phyloP scores from a whole-genome alignment of 139 green algal species.

The Haematococcus lacustris region DNA sequence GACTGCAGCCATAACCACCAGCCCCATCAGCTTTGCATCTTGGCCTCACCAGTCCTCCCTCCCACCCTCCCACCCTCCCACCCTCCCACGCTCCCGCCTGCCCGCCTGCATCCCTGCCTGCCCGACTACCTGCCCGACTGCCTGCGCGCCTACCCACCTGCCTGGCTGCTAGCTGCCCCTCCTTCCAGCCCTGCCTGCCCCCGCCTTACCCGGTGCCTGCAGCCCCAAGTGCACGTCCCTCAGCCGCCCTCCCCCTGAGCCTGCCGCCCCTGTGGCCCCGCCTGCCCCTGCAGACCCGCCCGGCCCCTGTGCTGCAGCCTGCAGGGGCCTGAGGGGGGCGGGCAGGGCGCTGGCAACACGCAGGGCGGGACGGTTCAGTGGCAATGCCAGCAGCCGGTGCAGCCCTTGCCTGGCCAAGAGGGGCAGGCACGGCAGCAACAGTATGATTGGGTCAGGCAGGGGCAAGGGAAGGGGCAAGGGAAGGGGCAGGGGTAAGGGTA shows the following conservation, averaged over 20 bases:
- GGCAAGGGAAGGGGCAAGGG: too few relatives aligned
- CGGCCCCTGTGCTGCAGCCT: neutral
- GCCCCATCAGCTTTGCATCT: neutral
- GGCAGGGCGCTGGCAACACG: conserved; percentile 49
- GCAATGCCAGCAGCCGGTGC: conserved; percentile 63
- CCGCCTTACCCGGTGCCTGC: conserved; percentile 21
- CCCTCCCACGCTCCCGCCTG: too few relatives aligned
- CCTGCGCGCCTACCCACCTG: too few relatives aligned
- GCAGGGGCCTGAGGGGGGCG: neutral
- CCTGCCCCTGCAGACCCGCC: too few relatives aligned
- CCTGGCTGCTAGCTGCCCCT: neutral
- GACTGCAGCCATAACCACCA: neutral
- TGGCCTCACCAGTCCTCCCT: neutral
- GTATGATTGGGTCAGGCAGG: too few relatives aligned
- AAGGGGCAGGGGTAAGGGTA: too few relatives aligned
- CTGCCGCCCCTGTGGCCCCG: neutral
- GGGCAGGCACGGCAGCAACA: too few relatives aligned
- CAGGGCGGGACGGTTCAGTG: conserved; percentile 65
- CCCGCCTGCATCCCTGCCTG: too few relatives aligned
- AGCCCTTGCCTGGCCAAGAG: conserved; percentile 32
- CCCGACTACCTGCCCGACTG: too few relatives aligned
- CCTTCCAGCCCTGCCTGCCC: neutral
- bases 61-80: neutral
- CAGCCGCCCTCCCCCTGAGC: conserved; percentile 25
- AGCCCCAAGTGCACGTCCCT: conserved; percentile 70